phyloP scores from a whole-genome alignment of 1,284 basidiomycete genomes.

The Laetiporus sulphureus region DNA sequence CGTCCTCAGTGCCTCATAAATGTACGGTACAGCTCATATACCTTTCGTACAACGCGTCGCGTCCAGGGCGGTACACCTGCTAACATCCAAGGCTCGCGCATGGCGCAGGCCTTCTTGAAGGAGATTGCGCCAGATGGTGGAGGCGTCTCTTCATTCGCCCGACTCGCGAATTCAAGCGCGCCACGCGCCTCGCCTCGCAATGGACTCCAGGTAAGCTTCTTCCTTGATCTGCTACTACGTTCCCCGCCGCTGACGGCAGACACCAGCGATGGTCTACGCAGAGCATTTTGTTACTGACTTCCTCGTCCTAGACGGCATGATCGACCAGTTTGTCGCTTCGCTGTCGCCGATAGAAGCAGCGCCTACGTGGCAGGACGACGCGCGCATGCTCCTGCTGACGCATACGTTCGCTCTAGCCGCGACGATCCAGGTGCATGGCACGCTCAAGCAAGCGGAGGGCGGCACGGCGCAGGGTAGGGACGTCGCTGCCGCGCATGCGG shows the following conservation, averaged over 20 bases:
- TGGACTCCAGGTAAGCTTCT: constrained; percentile 17
- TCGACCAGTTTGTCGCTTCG: constrained; percentile 17
- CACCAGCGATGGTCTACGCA: constrained; percentile 11
- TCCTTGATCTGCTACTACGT: background rate
- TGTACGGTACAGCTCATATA: no score
- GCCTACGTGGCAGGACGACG: constrained; percentile 10
- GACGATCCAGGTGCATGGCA: constrained; percentile 21
- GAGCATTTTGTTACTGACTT: constrained; percentile 18
- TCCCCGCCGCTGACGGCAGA: background rate
- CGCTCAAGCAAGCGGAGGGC: constrained; percentile 13
- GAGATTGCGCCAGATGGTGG: constrained; percentile 15
- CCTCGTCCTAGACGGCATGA: constrained; percentile 15
- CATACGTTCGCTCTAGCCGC: constrained; percentile 20
- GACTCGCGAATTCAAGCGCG: constrained; percentile 33
- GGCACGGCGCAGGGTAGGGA: constrained; percentile 17
- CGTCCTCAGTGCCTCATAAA: no score
- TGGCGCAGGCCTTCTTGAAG: constrained; percentile 23
- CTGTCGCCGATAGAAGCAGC: constrained; percentile 15
- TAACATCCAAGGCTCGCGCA: constrained; percentile 14
- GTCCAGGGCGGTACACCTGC: constrained; percentile 15
- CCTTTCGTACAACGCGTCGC: no score
- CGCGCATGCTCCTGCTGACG: constrained; percentile 17
- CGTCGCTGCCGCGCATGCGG: constrained; percentile 15
- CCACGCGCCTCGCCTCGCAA: constrained; percentile 22
- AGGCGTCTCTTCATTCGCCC: constrained; percentile 19